These are phyloP conservation scores for Hymenoscyphus fructigenus DNA, from an alignment of 2,329 filamentous ascomycete species.

Conservation along the genomic window DNA sequence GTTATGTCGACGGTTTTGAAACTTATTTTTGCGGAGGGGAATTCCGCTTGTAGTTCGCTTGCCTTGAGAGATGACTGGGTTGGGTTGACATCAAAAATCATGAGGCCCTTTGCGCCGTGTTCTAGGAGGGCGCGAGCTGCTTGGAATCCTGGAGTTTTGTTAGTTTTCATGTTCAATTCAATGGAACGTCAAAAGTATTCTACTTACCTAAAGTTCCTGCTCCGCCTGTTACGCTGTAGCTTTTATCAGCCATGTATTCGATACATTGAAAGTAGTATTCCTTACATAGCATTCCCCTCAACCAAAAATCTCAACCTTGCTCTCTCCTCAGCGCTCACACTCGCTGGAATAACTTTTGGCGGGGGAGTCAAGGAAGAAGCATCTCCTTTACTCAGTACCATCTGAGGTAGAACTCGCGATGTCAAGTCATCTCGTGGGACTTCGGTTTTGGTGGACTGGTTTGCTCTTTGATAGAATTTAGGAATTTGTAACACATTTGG, in stretches of 20 bases:
- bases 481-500: neutral
- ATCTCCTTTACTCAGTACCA: constrained; percentile 47
- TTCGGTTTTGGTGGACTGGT: constrained; percentile 2
- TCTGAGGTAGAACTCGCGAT: constrained; percentile 35
- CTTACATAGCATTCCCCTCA: constrained; percentile 49
- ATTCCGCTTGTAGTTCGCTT: constrained; percentile 48
- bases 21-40: constrained; percentile 52
- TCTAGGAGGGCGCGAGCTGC: constrained; percentile 64
- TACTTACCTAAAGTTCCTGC: constrained; percentile 57
- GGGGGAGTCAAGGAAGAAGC: constrained; percentile 43
- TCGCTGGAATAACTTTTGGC: constrained; percentile 43
- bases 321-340: constrained; percentile 37
- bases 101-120: constrained; percentile 60
- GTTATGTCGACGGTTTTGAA: constrained; percentile 60
- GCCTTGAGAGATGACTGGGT: constrained; percentile 45
- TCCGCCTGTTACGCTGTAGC: constrained; percentile 57
- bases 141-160: constrained; percentile 41
- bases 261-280: neutral
- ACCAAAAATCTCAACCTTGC: constrained; percentile 51
- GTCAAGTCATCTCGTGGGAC: constrained; percentile 39
- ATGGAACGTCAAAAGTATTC: neutral
- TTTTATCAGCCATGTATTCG: neutral
- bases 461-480: neutral
- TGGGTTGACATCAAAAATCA: constrained; percentile 56
- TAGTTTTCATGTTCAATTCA: neutral